Evolutionary conservation across 1,284 basidiomycete species (phyloP), one percentile per base, ranked within the genome.

Genomic region (Ganoderma sinense): DNA sequence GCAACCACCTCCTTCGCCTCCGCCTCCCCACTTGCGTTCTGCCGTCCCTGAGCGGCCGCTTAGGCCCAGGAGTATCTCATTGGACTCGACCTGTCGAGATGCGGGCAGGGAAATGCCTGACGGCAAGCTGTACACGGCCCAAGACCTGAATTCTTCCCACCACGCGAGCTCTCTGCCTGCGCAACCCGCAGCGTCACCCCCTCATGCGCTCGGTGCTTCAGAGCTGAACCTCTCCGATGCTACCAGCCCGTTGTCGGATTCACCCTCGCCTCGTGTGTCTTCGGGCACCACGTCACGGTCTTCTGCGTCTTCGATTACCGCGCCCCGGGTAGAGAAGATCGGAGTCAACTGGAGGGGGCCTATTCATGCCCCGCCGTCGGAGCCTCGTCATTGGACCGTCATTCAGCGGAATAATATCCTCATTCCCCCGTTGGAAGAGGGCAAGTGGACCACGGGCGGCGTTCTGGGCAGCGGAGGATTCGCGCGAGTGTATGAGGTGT

Each of bases 401-500:
- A 13, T 68, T 16, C 71, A 71, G 68, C 23, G 43, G 0, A 67
- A 70, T 45, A 51, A 56, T 41, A 40, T 69, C 16, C 63, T 39
- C 31, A 55, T 69, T 2, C 62, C 68, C 0, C 40, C 65, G 1
- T n/a, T 59, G 11, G 14, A 14, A 4, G 61, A 64, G 8, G 26
- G 36, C 14, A 67, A 66, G 56, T 75, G 75, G 76, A 11, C 67
- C 18, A 71, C 66, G 13, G 72, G 69, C 10, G 75, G 74, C 6
- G 26, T 76, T 33, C 64, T 78, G 3, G 77, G 77, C 8, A 53
- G 69, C 4, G 77, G 78, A 18, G 70, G 72, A 2, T 78, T 73
- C 43, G 76, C 75, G 2, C 71, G 62, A 3, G 78, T 79, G 8
- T 77, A 73, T 63, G 70, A 72, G 16, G 71, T 76, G 10, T 72